Base-by-base conservation (phyloP, 371 early-diverging fungal species). In the Mortierella sp. region DNA sequence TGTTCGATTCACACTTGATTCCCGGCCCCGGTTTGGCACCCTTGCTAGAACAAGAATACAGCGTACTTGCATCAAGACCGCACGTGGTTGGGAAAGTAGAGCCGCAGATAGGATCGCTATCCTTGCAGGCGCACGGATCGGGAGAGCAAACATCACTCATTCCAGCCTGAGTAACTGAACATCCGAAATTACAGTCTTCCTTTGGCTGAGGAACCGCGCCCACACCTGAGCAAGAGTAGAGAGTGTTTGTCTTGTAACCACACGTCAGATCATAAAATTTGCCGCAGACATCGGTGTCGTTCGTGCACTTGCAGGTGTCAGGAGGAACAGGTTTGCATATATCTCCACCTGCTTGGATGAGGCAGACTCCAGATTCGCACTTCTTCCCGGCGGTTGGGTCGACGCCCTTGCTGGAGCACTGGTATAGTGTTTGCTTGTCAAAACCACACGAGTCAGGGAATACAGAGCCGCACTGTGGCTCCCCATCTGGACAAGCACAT, bases 141-240 rank as follows among this genome's bases (percentile, higher is more conserved):
- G 37, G 37, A 37, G 57, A 14, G 50, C 50, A 21, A 21, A 12
- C 2, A 37, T 37, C 37, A 37, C 9, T 37, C 5, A 3, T 37
- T 37, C 37, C 37, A 5, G 9, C 3, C 37, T n/a, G n/a, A n/a
- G 9, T 9, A 9, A 37, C 53, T 19, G 23, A 1, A 30, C 57
- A 57, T 1, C 64, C 57, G n/a, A 9, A 6, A 11, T 37, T 1
- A 58, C 66, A 66, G 7, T 48, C 30, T n/a, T 45, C 4, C 7
- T 6, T 23, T 12, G 12, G 7, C 21, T 18, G 30, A 18, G 62
- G 62, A 50, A 21, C 60, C 0, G 43, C 47, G 9, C 60, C 63
- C 52, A 30, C 46, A 23, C 56, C 61, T 23, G 63, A 21, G 21
- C 65, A 65, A 11, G 50, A 28, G 16, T 57, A 57, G n/a, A 65